These are phyloP conservation scores for Exserohilum turcica DNA, from an alignment of 2,329 filamentous ascomycete genomes.

Conservation along the genomic window DNA sequence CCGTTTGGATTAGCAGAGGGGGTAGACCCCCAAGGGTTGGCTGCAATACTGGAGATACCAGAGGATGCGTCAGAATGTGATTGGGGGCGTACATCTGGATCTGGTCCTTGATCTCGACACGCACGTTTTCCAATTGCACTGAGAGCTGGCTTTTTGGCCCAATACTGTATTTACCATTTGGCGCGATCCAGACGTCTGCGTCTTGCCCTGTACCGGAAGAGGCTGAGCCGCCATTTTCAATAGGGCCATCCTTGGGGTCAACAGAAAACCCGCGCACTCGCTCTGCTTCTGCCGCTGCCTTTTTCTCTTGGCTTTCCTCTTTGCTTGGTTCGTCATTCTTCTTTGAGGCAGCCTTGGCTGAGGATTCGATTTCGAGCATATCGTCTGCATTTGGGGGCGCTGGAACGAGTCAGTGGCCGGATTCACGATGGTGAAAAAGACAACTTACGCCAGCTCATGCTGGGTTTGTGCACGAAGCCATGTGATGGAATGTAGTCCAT, in stretches of 20 bases:
- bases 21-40: conserved; percentile 88
- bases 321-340: conserved; percentile 13
- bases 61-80: conserved; percentile 79
- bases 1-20: conserved; percentile 82
- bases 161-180: conserved; percentile 46
- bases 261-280: conserved; percentile 45
- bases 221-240: conserved; percentile 12
- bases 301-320: conserved; percentile 36
- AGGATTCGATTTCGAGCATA: conserved; percentile 55
- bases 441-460: conserved; percentile 72
- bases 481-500: conserved; percentile 86
- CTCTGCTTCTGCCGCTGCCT: conserved; percentile 43
- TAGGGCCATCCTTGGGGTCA: conserved; percentile 26
- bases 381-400: conserved; percentile 83
- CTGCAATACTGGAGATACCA: conserved; percentile 88
- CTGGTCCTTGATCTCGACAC: conserved; percentile 81
- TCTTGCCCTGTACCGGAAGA: conserved; percentile 7
- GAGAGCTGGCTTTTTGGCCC: conserved; percentile 56
- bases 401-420: conserved; percentile 15
- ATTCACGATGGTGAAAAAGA: neutral
- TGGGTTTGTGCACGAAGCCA: conserved; percentile 91
- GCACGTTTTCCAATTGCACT: conserved; percentile 68
- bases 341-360: conserved; percentile 1
- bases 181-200: conserved; percentile 30
- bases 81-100: conserved; percentile 90